Evolutionary conservation across 495 filamentous ascomycete species (phyloP).

Genomic region (Trichoderma asperelloides): DNA sequence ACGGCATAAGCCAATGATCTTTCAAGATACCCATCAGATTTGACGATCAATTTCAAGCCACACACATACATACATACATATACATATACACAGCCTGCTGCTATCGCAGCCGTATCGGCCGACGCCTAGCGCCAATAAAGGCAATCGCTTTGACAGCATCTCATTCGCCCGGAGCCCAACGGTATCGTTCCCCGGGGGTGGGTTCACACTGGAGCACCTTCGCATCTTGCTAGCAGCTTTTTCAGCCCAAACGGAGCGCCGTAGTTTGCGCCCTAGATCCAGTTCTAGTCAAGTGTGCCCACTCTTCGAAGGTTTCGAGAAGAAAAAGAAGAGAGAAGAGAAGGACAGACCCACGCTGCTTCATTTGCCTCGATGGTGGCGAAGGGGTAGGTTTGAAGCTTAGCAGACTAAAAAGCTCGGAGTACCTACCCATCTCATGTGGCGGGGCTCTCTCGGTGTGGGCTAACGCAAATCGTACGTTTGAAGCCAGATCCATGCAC

Average conservation of each 20-base stretch:
- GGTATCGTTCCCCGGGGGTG: neutral
- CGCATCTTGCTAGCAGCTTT: neutral
- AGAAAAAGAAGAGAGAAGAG: neutral
- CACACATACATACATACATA: no score
- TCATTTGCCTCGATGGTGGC: neutral
- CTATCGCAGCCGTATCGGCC: conserved; percentile 1
- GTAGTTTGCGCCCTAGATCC: neutral
- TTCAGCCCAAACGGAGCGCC: neutral
- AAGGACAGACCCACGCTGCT: neutral
- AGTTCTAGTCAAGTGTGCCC: neutral
- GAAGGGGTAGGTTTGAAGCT: neutral
- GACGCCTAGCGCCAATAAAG: conserved; percentile 4
- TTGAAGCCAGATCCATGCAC: neutral
- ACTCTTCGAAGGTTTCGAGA: conserved; percentile 1
- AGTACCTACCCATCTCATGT: neutral
- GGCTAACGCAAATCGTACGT: neutral
- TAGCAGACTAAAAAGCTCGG: neutral
- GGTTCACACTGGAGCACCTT: neutral
- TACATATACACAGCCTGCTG: neutral
- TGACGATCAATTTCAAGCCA: neutral
- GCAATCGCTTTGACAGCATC: neutral
- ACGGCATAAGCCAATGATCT: neutral
- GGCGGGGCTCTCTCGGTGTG: neutral
- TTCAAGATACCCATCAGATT: neutral
- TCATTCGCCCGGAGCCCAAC: conserved; percentile 4